Percentiles rank a stretch among this genome's conserved stretches.
phyloP scores from a whole-genome alignment of 1,284 basidiomycete species.

The Phellinidium pouzarii region DNA sequence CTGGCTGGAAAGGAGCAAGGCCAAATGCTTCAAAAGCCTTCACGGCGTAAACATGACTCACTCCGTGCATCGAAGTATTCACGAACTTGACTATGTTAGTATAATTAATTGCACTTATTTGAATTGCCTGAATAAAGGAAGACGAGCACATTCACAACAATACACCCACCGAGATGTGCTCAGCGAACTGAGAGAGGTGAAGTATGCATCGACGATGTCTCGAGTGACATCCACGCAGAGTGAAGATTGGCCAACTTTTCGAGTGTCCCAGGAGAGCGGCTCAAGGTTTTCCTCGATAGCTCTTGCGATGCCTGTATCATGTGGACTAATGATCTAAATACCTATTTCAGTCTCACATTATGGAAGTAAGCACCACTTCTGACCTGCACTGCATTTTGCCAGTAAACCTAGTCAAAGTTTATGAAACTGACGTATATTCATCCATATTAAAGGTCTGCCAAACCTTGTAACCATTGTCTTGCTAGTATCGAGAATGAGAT shows the following conservation, averaged over 20 bases:
- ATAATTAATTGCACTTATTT: background rate
- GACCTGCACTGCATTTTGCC: slow-evolving; percentile 81
- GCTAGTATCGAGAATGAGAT: slow-evolving; percentile 30
- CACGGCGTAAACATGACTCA: slow-evolving; percentile 58
- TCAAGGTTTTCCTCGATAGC: slow-evolving; percentile 57
- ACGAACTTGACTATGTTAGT: slow-evolving; percentile 45
- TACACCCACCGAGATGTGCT: slow-evolving; percentile 36
- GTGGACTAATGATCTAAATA: slow-evolving; percentile 69
- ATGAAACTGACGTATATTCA: background rate
- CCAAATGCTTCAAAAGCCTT: slow-evolving; percentile 53
- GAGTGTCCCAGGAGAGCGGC: slow-evolving; percentile 43
- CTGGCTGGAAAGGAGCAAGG: slow-evolving; percentile 52
- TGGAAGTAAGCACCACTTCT: background rate
- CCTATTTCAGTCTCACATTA: background rate
- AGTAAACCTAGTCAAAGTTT: slow-evolving; percentile 56
- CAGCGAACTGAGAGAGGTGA: slow-evolving; percentile 39
- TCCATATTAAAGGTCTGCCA: slow-evolving; percentile 1
- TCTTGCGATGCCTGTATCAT: slow-evolving; percentile 67
- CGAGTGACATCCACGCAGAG: slow-evolving; percentile 52
- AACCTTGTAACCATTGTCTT: slow-evolving; percentile 85
- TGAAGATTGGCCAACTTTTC: slow-evolving; percentile 31
- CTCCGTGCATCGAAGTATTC: slow-evolving; percentile 86
- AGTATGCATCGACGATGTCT: slow-evolving; percentile 55
- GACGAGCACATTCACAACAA: background rate
- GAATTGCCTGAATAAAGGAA: background rate